phyloP scores from a whole-genome alignment of 768 basidiomycete species.

The Phylloporus sp. region DNA sequence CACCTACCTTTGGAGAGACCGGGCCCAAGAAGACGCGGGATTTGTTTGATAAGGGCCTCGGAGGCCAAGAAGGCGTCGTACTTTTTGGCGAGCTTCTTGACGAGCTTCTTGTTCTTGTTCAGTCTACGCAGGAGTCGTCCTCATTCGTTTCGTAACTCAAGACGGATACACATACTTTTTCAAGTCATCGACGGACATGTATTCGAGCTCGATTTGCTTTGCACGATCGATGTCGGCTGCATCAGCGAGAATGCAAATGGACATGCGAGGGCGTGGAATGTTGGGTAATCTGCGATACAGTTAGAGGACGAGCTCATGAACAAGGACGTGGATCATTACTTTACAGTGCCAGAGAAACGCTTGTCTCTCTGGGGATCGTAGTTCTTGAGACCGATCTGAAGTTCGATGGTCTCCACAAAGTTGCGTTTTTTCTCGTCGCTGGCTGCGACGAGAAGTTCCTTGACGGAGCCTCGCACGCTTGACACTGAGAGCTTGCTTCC shows the following conservation, averaged over 20 bases:
- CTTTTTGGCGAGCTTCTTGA: slow-evolving; percentile 99
- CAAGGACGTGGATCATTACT: slow-evolving; percentile 45
- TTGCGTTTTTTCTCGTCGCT: slow-evolving; percentile 89
- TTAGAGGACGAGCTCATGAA: background rate
- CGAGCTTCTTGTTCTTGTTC: slow-evolving; percentile 99
- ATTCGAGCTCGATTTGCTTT: slow-evolving; percentile 96
- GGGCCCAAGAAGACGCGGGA: slow-evolving; percentile 98
- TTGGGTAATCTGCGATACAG: slow-evolving; percentile 70
- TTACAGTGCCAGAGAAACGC: slow-evolving; percentile 99
- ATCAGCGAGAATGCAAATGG: slow-evolving; percentile 98
- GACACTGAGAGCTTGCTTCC: slow-evolving; percentile 92
- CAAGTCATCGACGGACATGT: slow-evolving; percentile 99
- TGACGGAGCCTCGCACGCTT: slow-evolving; percentile 99
- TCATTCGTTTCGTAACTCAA: background rate
- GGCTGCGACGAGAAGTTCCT: slow-evolving; percentile 81
- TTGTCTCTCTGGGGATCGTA: slow-evolving; percentile 99
- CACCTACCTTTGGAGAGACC: slow-evolving; percentile 93
- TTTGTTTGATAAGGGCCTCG: slow-evolving; percentile 98
- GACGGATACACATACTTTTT: slow-evolving; percentile 72
- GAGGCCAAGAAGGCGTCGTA: slow-evolving; percentile 99
- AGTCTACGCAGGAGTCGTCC: slow-evolving; percentile 48
- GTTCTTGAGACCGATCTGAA: slow-evolving; percentile 97
- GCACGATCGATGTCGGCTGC: slow-evolving; percentile 98
- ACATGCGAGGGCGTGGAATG: slow-evolving; percentile 98
- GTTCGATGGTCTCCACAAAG: slow-evolving; percentile 94